Conservation (phyloP, 2,329 filamentous ascomycete genomes). For the Saccharata proteae region DNA sequence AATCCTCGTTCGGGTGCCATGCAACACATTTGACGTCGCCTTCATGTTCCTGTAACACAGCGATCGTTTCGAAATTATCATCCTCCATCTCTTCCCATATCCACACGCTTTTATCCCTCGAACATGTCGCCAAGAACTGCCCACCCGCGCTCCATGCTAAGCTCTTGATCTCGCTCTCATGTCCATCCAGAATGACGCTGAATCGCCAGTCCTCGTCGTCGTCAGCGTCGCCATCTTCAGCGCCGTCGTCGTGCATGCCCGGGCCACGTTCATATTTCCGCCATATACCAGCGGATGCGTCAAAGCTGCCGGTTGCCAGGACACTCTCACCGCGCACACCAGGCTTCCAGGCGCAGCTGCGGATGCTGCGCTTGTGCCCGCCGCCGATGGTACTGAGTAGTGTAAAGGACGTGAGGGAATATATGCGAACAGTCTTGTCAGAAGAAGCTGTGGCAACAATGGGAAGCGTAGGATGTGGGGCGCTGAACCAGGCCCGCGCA, state of each 20-base stretch:
- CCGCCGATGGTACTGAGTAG: constrained; percentile 70
- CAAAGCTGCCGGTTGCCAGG: constrained; percentile 85
- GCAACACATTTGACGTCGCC: constrained; percentile 89
- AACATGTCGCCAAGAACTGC: constrained; percentile 76
- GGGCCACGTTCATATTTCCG: constrained; percentile 50
- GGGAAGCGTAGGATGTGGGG: constrained; percentile 76
- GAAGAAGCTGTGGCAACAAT: constrained; percentile 81
- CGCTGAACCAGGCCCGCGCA: constrained; percentile 69
- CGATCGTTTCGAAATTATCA: constrained; percentile 94
- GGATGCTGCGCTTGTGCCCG: constrained; percentile 84
- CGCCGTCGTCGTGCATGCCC: constrained; percentile 13
- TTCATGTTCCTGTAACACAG: constrained; percentile 86
- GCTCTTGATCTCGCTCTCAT: constrained; percentile 85
- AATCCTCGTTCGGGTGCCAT: constrained; percentile 73
- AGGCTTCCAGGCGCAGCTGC: constrained; percentile 80
- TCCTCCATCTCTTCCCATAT: constrained; percentile 96
- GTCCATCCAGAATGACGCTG: constrained; percentile 81
- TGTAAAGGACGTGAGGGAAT: constrained; percentile 70
- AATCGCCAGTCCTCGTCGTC: constrained; percentile 84
- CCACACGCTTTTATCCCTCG: constrained; percentile 89
- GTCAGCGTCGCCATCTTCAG: constrained; percentile 34
- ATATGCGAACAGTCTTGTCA: constrained; percentile 77
- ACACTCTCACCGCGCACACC: constrained; percentile 46
- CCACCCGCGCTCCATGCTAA: constrained; percentile 64
- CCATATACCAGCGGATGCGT: constrained; percentile 68